A percentile compares a stretch with the other conserved stretches of the same genome.
phyloP scores from a whole-genome alignment of 768 basidiomycete genomes.

The Agaricus blazei region DNA sequence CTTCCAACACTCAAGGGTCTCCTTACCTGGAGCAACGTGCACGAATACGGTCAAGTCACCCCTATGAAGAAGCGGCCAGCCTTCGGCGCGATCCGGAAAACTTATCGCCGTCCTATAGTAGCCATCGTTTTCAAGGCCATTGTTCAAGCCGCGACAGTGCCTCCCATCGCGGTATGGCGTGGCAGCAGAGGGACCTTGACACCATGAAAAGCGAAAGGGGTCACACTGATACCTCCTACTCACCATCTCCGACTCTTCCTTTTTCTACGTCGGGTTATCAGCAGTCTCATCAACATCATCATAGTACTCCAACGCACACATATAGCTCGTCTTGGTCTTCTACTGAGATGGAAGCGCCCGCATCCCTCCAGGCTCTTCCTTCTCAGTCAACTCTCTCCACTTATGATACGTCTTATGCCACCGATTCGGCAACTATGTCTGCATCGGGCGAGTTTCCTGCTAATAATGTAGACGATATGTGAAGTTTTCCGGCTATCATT shows the following conservation, averaged over 20 bases:
- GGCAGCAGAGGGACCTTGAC: constrained; percentile 25
- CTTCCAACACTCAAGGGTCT: neutral
- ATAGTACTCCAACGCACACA: constrained; percentile 19
- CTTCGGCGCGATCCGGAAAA: constrained; percentile 27
- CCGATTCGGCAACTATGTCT: constrained; percentile 29
- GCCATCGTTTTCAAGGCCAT: constrained; percentile 22
- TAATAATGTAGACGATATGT: constrained; percentile 28
- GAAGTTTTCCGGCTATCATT: neutral
- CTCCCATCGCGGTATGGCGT: constrained; percentile 20
- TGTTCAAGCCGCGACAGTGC: constrained; percentile 24
- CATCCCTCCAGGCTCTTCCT: constrained; percentile 26
- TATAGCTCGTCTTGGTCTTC: constrained; percentile 39
- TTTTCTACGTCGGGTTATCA: constrained; percentile 36
- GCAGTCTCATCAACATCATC: constrained; percentile 3
- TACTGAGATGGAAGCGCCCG: constrained; percentile 26
- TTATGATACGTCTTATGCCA: constrained; percentile 27
- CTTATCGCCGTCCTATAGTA: constrained; percentile 18
- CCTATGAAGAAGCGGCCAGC: constrained; percentile 26
- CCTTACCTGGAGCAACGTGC: constrained; percentile 29
- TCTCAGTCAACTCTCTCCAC: constrained; percentile 24
- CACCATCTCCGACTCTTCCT: constrained; percentile 30
- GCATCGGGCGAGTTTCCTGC: constrained; percentile 37
- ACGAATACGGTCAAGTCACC: constrained; percentile 30
- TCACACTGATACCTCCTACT: constrained; percentile 26
- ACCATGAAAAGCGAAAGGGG: constrained; percentile 19